Evolutionary conservation across 345 rosid genomes (phyloP).

Genomic region (Eucalyptus erythrocorys): DNA sequence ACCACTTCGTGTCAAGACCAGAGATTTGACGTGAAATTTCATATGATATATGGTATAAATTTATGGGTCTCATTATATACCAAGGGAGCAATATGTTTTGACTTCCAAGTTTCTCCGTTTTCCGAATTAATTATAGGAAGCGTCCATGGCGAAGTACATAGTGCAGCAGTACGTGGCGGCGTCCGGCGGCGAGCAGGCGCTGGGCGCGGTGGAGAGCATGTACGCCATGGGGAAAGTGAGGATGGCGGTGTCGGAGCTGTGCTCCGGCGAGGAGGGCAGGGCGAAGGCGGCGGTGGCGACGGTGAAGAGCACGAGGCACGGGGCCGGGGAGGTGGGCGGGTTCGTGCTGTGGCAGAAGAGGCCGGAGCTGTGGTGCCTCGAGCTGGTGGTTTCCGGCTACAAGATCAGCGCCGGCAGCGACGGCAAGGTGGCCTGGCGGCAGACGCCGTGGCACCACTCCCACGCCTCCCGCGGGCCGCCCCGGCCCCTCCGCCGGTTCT

Average conservation of each 20-base stretch:
- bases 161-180: constrained; percentile 88
- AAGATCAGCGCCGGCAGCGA: constrained; percentile 95
- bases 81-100: neutral
- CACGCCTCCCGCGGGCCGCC: constrained; percentile 88
- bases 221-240: constrained; percentile 93
- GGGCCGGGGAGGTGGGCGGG: constrained; percentile 73
- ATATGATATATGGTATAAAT: neutral
- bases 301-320: constrained; percentile 28
- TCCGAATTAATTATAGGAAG: constrained; percentile 26
- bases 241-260: constrained; percentile 76
- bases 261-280: constrained; percentile 48
- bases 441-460: constrained; percentile 91
- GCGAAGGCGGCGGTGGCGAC: constrained; percentile 35
- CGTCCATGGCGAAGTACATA: constrained; percentile 87
- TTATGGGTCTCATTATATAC: neutral
- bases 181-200: constrained; percentile 70
- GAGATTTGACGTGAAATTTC: neutral
- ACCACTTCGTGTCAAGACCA: neutral
- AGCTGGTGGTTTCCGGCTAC: constrained; percentile 77
- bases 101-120: neutral
- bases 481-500: constrained; percentile 71
- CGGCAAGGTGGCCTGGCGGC: constrained; percentile 86
- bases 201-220: constrained; percentile 62
- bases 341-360: constrained; percentile 90
- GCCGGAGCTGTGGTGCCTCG: constrained; percentile 83